Base-by-base conservation (phyloP, 768 basidiomycete genomes). In the Psilocybe sp. region DNA sequence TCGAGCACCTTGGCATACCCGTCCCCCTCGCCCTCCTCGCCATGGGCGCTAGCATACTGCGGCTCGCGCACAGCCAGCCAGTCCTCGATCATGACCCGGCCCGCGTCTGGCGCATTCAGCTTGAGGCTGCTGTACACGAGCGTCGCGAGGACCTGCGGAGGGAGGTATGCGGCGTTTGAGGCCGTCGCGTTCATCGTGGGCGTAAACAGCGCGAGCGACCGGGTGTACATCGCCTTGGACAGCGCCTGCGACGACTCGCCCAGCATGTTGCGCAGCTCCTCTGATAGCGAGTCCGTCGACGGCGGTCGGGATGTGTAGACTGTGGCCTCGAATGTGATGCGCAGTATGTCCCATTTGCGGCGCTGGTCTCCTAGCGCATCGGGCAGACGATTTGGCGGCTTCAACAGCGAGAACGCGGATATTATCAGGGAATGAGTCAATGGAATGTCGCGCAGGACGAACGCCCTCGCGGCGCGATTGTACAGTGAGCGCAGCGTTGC, bases 301-400 rank as follows among this genome's bases (percentile, higher is more conserved):
- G 68, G 45, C 15, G 82, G 78, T 1, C 81, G 79, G 0, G 85
- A 76, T 12, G 80, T 64, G 60, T 87, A 89, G 20, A 88, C 67
- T 1, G 85, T 89, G 1, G 84, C 81, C 62, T 92, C 89, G 47
- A 91, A 76, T 0, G 89, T 92, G 54, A 93, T 85, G 19, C 91
- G 79, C 6, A 93, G 81, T 49, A 93, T 82, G 60, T 93, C 90
- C 91, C 91, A 93, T 70, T 91, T 92, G 49, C 84, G 75, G 14
- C 90, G 81, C 52, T 82, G 71, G 16, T 77, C 68, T 48, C 76
- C 71, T 4, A 81, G 71, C 3, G 58, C 41, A 51, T 83, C 82
- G 11, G 64, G 58, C 7, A 57, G 32, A 6, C 52, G 51, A 31
- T 56, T 46, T 5, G 71, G 80, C 3, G 73, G 71, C 13, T 62